Evolutionary conservation across 129 eudicot genomes (phyloP).

Genomic region (Tagetes erecta): DNA sequence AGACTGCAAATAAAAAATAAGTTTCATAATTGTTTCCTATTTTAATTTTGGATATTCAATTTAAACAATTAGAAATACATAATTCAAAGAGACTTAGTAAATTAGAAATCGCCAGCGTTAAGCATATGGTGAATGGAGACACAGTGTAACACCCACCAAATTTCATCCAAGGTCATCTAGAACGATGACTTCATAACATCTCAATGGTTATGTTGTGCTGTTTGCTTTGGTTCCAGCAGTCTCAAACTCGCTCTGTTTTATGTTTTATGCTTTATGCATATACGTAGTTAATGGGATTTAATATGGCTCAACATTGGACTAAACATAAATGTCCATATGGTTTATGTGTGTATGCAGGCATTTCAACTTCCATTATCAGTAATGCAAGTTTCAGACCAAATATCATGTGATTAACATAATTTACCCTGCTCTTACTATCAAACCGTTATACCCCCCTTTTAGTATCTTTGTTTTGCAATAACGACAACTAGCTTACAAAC

Average conservation of each 20-base stretch:
- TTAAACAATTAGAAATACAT: too few species aligned
- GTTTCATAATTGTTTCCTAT: too few species aligned
- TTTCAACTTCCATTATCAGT: neutral
- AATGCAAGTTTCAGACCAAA: neutral
- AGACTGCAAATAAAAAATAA: too few species aligned
- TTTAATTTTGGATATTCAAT: too few species aligned
- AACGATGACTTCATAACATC: neutral
- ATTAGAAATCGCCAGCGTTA: too few species aligned
- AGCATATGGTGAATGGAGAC: too few species aligned
- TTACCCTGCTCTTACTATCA: neutral
- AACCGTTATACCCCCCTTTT: neutral
- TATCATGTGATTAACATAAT: neutral
- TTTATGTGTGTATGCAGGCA: neutral
- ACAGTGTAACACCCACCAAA: too few species aligned
- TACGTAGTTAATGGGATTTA: neutral
- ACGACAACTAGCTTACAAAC: conserved; percentile 8
- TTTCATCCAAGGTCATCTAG: too few species aligned
- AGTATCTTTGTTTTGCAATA: conserved; percentile 2
- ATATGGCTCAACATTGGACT: neutral
- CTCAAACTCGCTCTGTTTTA: neutral
- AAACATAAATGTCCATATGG: neutral
- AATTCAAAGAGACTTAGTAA: too few species aligned
- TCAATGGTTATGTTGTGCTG: neutral
- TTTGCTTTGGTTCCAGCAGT: neutral
- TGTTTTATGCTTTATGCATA: neutral